phyloP scores from a whole-genome alignment of 768 basidiomycete genomes.

The Macrolepiota dolichaula region DNA sequence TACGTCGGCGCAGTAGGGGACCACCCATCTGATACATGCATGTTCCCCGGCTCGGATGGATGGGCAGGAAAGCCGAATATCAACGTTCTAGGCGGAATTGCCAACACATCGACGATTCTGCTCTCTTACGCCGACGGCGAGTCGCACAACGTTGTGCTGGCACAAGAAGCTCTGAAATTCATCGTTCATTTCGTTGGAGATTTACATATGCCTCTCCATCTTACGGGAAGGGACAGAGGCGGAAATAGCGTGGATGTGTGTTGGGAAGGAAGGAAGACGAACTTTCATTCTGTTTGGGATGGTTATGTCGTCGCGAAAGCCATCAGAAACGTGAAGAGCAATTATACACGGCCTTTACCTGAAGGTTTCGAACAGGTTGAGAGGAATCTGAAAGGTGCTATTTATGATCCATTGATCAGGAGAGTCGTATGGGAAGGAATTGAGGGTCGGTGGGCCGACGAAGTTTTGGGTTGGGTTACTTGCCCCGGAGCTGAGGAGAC shows the following conservation, averaged over 20 bases:
- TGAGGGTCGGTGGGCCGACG: constrained; percentile 5
- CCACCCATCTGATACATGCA: constrained; percentile 71
- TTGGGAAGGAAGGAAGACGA: constrained; percentile 70
- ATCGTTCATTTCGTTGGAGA: constrained; percentile 92
- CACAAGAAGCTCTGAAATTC: constrained; percentile 86
- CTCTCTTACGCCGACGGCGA: constrained; percentile 41
- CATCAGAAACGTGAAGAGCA: constrained; percentile 64
- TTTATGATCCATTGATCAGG: constrained; percentile 82
- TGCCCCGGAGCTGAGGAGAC: constrained; percentile 5
- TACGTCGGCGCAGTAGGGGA: constrained; percentile 76
- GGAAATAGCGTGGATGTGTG: constrained; percentile 78
- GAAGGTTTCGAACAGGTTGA: constrained; percentile 43
- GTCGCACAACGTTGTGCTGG: constrained; percentile 21
- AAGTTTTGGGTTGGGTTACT: constrained; percentile 7
- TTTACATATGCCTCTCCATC: constrained; percentile 90
- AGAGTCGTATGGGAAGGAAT: constrained; percentile 5
- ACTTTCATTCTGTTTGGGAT: constrained; percentile 91
- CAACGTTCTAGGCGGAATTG: constrained; percentile 77
- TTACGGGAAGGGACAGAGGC: constrained; percentile 83
- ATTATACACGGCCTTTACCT: constrained; percentile 78
- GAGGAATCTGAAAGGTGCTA: constrained; percentile 63
- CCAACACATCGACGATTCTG: constrained; percentile 70
- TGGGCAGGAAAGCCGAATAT: constrained; percentile 54
- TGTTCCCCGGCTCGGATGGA: constrained; percentile 71
- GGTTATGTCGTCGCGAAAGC: constrained; percentile 76